phyloP scores from a whole-genome alignment of 1,139 yeast species.

The Scheffersomyces titani region DNA sequence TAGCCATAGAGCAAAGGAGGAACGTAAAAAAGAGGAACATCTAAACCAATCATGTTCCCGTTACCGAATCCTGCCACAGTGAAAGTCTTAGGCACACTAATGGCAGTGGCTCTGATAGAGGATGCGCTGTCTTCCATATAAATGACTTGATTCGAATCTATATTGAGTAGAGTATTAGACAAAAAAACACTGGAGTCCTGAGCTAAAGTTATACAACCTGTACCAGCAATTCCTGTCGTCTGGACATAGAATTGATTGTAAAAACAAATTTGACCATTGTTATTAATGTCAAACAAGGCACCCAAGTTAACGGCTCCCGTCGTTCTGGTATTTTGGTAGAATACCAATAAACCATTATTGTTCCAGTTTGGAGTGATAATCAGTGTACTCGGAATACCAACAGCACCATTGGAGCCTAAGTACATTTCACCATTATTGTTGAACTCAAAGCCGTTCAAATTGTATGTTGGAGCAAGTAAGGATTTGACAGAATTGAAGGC shows the following conservation, averaged over 20 bases:
- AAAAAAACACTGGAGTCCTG: constrained; percentile 7
- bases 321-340: constrained; percentile 9
- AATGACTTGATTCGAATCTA: constrained; percentile 12
- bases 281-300: constrained; percentile 8
- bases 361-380: constrained; percentile 11
- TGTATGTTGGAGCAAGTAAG: constrained; percentile 8
- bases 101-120: constrained; percentile 13
- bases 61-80: constrained; percentile 31
- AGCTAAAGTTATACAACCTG: constrained; percentile 15
- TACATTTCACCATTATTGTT: constrained; percentile 12
- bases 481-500: constrained; percentile 11
- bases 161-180: constrained; percentile 13
- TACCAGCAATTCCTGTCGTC: constrained; percentile 11
- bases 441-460: constrained; percentile 9
- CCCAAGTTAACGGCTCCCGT: constrained; percentile 10
- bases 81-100: constrained; percentile 17
- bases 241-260: constrained; percentile 12
- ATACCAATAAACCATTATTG: constrained; percentile 13
- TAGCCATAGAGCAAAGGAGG: constrained; percentile 11
- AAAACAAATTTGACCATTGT: constrained; percentile 16
- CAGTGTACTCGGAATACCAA: constrained; percentile 8
- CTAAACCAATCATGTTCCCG: constrained; percentile 26
- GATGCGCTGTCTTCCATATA: constrained; percentile 12
- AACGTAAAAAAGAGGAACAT: constrained; percentile 10
- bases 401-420: constrained; percentile 10